Base-by-base conservation (phyloP, 495 filamentous ascomycete species). In the Hyphodiscus hymeniophilus region DNA sequence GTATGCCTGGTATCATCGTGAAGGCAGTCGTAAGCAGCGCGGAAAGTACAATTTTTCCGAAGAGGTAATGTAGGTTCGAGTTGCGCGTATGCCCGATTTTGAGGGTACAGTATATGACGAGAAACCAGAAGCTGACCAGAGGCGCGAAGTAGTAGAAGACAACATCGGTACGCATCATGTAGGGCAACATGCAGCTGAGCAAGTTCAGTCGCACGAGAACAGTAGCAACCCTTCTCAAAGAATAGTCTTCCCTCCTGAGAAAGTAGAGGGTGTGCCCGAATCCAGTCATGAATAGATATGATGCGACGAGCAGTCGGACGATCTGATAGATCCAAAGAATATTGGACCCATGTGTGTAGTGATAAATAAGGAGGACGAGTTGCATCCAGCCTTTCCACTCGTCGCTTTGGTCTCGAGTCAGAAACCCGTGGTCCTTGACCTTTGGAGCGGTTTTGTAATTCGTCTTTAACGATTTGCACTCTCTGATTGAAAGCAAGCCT, bases 341-440 rank as follows among this genome's bases (percentile, higher is more conserved):
- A 38, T 64, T 67, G 7, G 75, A 77, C 20, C 68, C 75, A 22
- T 70, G 66, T 34, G 74, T 73, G 50, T 74, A 82, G 49, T 79
- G 71, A 54, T 79, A 81, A 23, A 77, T 63, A 20, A 82, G 63
- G 16, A 83, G 69, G 18, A 74, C 50, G 40, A 72, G 61, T 48
- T 81, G 79, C 76, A 82, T 76, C 69, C 76, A 73, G 13, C 80
- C 80, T 63, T 82, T 82, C 70, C 74, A 79, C 56, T 84, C 80
- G 52, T 81, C 68, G 3, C 73, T 76, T 51, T 81, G 78, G 15
- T 71, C 60, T 50, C 75, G 62, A 6, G 68, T 66, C 13, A 82
- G 63, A 46, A 74, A 77, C 15, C 52, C 45, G 18, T 62, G 55
- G 17, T 59, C 58, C 28, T 39, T 38, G 28, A 52, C 43, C 10